Base-by-base conservation (phyloP, 257 asterid genomes). In the Solanum tacnaense region DNA sequence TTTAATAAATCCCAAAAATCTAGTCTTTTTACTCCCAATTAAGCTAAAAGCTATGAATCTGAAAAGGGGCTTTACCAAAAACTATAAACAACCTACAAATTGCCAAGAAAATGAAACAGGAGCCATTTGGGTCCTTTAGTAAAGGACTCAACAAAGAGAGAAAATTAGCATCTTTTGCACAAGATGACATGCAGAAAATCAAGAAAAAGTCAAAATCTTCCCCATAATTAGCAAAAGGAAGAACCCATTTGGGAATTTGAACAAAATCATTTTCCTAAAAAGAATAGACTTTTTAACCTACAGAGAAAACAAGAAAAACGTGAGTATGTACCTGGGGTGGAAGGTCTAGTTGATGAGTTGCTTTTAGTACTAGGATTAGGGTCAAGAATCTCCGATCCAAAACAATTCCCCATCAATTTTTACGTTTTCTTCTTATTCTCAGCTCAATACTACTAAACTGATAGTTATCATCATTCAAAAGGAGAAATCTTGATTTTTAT, bases 351-450 rank as follows among this genome's bases (percentile, higher is more conserved):
- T 36, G 88, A 88, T 36, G 88, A 82, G 85, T 68, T 29, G 87
- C 85, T 87, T 10, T 62, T 68, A 72, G 89, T 88, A 90, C 91
- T 89, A 70, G 90, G 92, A 23, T 90, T 86, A 39, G 92, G 92
- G 41, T 70, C 90, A 62, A 90, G 89, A 88, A 89, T 84, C 86
- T 76, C 89, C 38, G 93, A 94, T 92, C 99, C 98, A 86, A 93
- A 92, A 91, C 99, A 96, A 92, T 96, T 96, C 85, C 99, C 98
- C 99, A 96, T 96, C 67, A 25, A 44, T 13, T 25, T n/a, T n/a
- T 78, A 0, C 27, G 44, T 36, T 72, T 39, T 83, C 71, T 82
- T 49, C 86, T 87, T 84, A 82, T 74, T n/a, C 52, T 32, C 87
- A 21, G 60, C 71, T 85, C 65, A 21, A 46, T 27, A 73, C 88